phyloP scores from a whole-genome alignment of 192 early-diverging fungal genomes.

The Anaeromyces robustus region DNA sequence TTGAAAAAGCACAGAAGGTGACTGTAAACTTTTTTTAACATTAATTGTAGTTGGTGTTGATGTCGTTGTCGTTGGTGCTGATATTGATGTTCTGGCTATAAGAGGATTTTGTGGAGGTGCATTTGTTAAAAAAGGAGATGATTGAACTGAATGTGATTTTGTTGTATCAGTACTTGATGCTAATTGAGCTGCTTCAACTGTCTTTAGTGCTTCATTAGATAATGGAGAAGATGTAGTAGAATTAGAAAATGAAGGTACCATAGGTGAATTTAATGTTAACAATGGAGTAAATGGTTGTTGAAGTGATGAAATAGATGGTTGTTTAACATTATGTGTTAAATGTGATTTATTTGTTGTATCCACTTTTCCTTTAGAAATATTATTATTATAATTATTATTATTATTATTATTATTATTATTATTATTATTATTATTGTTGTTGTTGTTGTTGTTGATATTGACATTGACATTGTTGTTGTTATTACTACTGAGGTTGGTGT shows the following conservation, averaged over 20 bases:
- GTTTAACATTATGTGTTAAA: not conserved
- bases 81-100: not conserved
- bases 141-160: not conserved
- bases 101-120: not conserved
- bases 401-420: too few species aligned
- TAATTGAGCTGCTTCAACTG: not conserved
- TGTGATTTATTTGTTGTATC: not conserved
- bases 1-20: not conserved
- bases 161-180: not conserved
- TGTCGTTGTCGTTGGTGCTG: not conserved
- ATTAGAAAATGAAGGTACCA: not conserved
- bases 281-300: not conserved
- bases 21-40: not conserved
- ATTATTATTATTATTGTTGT: too few species aligned
- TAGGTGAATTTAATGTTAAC: not conserved
- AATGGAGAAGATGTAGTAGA: not conserved
- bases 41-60: not conserved
- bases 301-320: not conserved
- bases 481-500: too few species aligned
- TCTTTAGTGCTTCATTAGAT: not conserved
- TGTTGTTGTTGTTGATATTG: too few species aligned
- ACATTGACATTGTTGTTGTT: too few species aligned
- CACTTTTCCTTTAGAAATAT: not conserved
- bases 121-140: not conserved
- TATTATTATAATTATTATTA: too few species aligned